phyloP scores from a whole-genome alignment of 2,329 filamentous ascomycete genomes.

The Pyrenophora tritici-repentis region DNA sequence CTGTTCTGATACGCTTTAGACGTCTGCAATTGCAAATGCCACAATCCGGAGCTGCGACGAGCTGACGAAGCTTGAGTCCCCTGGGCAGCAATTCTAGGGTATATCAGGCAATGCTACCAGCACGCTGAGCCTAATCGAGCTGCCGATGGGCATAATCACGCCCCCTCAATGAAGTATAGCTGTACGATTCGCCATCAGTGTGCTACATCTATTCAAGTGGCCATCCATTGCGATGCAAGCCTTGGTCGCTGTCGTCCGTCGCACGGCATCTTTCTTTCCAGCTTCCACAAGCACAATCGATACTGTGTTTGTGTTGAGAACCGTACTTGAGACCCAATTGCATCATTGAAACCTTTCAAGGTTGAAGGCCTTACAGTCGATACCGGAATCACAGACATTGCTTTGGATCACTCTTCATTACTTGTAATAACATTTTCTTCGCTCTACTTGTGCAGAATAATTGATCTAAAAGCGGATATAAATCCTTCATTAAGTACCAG shows the following conservation, averaged over 20 bases:
- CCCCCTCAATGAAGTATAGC: neutral
- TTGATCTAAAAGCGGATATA: constrained; percentile 46
- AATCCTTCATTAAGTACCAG: constrained; percentile 50
- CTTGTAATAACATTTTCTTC: constrained; percentile 26
- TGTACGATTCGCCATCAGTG: neutral
- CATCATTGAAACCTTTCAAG: no score
- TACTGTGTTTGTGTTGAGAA: no score
- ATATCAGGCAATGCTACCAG: constrained; percentile 4
- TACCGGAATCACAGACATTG: neutral
- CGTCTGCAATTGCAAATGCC: neutral
- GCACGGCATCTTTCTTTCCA: no score
- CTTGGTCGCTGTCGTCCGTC: no score
- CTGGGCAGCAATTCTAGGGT: constrained; percentile 11
- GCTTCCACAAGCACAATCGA: no score
- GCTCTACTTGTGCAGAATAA: constrained; percentile 37
- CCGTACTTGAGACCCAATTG: no score
- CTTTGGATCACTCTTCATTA: neutral
- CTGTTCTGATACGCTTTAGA: no score
- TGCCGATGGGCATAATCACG: constrained; percentile 2
- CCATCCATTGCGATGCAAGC: no score
- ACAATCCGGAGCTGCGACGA: neutral
- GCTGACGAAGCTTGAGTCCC: constrained; percentile 10
- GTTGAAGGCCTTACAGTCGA: no score
- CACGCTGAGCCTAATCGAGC: neutral
- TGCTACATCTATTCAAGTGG: neutral